Percentiles rank a stretch among this genome's conserved stretches.
phyloP scores from a whole-genome alignment of 331 rosid species.

The Rosa hybrid region DNA sequence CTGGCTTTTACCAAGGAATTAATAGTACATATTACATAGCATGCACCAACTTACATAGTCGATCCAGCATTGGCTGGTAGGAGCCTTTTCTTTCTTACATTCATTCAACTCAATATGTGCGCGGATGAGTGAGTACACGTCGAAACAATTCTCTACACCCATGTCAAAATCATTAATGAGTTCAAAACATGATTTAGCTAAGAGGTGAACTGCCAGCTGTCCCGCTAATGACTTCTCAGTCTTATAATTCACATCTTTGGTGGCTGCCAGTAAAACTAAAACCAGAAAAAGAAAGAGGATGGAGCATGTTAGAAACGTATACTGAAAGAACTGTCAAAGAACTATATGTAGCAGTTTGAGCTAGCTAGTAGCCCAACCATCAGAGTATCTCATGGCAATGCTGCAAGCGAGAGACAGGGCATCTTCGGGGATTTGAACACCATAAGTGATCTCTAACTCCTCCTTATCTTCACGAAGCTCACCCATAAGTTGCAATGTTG shows the following conservation, averaged over 20 bases:
- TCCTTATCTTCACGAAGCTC: background rate
- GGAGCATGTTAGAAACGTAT: background rate
- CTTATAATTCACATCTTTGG: background rate
- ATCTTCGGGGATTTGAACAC: background rate
- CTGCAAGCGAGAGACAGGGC: background rate
- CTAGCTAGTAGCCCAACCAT: background rate
- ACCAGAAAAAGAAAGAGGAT: background rate
- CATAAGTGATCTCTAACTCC: background rate
- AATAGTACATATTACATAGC: background rate
- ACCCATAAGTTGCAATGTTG: background rate
- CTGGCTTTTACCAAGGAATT: background rate
- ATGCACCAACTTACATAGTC: background rate
- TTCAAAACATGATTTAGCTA: slow-evolving; percentile 10
- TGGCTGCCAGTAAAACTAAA: background rate
- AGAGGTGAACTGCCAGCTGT: background rate
- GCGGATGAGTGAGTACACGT: background rate
- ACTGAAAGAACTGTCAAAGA: background rate
- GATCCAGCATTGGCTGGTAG: slow-evolving; percentile 1
- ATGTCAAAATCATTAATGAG: background rate
- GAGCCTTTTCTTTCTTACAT: background rate
- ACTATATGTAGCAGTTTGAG: background rate
- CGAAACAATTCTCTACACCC: background rate
- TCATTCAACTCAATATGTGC: slow-evolving; percentile 10
- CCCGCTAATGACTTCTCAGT: background rate
- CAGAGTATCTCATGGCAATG: slow-evolving; percentile 8